Conservation (phyloP, 2,329 filamentous ascomycete species). For the Sporothrix brasiliensis region DNA sequence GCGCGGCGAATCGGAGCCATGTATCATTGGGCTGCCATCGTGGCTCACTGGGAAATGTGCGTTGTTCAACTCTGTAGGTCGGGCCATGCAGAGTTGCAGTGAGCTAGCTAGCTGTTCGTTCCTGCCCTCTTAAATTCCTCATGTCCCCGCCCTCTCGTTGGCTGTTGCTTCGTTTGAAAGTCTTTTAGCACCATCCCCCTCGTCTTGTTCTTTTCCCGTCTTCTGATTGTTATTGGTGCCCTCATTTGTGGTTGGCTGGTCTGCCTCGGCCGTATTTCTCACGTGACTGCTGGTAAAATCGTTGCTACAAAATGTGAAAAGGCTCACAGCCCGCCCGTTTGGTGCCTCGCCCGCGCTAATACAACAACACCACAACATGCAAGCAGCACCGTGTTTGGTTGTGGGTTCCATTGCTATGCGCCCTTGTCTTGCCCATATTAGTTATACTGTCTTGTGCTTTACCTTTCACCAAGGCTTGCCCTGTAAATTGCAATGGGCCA, state of each 20-base stretch:
- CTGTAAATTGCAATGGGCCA: background rate
- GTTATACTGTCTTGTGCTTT: background rate
- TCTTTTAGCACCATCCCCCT: conserved; percentile 10
- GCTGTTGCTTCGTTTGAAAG: conserved; percentile 3
- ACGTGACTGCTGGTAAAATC: conserved; percentile 23
- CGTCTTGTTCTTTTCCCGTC: background rate
- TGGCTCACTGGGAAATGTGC: conserved; percentile 11
- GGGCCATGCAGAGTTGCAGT: background rate
- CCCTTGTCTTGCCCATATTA: background rate
- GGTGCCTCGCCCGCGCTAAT: background rate
- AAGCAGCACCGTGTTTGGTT: conserved; percentile 2
- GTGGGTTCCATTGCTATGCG: conserved; percentile 7
- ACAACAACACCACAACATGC: conserved; percentile 15
- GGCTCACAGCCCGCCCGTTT: conserved; percentile 33
- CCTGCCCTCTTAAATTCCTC: background rate
- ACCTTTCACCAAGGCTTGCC: background rate
- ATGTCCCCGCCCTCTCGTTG: background rate
- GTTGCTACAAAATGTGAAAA: conserved; percentile 26
- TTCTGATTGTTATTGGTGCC: conserved; percentile 16
- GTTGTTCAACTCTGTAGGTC: conserved; percentile 7
- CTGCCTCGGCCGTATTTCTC: conserved; percentile 16
- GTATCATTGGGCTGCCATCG: conserved; percentile 18
- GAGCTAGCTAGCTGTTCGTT: conserved; percentile 7
- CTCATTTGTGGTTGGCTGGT: conserved; percentile 20
- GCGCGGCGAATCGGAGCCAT: conserved; percentile 10